Evolutionary conservation across 768 basidiomycete species (phyloP), one percentile per base, ranked within the genome.

Genomic region (Saitozyma sp.): DNA sequence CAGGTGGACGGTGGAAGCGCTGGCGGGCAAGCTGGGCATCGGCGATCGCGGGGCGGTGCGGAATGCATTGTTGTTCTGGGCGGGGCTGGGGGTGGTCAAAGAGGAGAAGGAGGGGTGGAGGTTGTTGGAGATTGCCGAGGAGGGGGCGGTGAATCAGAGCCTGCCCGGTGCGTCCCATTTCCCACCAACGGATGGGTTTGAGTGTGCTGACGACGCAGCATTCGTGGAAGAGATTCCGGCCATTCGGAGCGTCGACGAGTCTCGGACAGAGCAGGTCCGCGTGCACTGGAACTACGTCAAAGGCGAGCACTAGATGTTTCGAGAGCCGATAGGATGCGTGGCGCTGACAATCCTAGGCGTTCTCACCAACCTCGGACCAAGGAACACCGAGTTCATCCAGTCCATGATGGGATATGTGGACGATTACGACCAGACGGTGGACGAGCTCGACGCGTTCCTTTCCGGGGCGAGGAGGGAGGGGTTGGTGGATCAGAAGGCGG

Each of bases 311-410:
- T 29, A 42, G 38, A 42, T 9, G 10, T 41, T 29, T 10, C 61
- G 17, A 40, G 40, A 16, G 16, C 37, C 40, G 20, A 45, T 41
- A 6, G 64, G 91, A 89, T 93, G 89, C 80, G 89, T 94, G 63
- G 88, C 37, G 54, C 6, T 63, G 91, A 89, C 94, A 89, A 80
- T 89, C 94, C 88, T 91, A 79, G 91, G 90, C 38, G 92, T 92
- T 89, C 87, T 96, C 61, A 92, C 87, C 58, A 94, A 92, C 76
- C 82, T 97, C 50, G 89, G 89, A 9, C 77, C 85, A 2, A 83
- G 93, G 14, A 84, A 88, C 1, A 72, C 90, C 50, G 88, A 90
- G 63, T 85, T 89, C n/a, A 92, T 96, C 71, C 92, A 96, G 75
- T 83, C 84, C 2, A 92, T 93, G 89, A 83, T 96, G 63, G 87